phyloP scores from a whole-genome alignment of 148 eudicot species.

The Bassia scoparia region DNA sequence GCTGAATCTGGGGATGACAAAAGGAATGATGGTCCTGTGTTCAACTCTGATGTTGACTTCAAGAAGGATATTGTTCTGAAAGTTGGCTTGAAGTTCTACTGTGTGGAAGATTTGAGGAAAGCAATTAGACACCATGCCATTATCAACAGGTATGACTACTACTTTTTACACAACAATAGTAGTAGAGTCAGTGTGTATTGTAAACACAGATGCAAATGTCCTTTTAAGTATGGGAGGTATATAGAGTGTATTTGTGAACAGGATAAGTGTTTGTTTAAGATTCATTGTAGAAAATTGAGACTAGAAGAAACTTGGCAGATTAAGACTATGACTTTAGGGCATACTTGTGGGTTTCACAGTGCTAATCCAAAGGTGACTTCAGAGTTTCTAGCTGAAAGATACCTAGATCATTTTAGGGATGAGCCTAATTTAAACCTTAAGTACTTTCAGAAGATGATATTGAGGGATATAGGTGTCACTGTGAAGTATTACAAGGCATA shows the following conservation, averaged over 20 bases:
- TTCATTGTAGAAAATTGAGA: background rate
- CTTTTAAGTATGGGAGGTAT: background rate
- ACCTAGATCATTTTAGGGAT: background rate
- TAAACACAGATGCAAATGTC: background rate
- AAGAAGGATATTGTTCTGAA: background rate
- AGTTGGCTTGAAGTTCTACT: background rate
- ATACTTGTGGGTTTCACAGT: background rate
- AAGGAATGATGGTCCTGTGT: background rate
- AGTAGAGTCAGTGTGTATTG: background rate
- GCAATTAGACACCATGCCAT: conserved; percentile 5
- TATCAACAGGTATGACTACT: conserved; percentile 4
- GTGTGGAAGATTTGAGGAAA: background rate
- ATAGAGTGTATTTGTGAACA: background rate
- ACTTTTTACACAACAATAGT: conserved; percentile 4
- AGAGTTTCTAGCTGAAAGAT: conserved; percentile 3
- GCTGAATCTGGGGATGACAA: background rate
- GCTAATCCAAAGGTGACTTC: background rate
- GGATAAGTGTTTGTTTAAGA: background rate
- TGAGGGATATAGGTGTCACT: background rate
- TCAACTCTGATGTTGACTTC: background rate
- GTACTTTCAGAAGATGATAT: background rate
- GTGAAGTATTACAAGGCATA: background rate
- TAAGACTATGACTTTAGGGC: background rate
- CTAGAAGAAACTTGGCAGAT: background rate
- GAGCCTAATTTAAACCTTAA: background rate